Evolutionary conservation across 352 stramenopile species (phyloP), one percentile per base, ranked within the genome.

Genomic region (Pythium monospermum): DNA sequence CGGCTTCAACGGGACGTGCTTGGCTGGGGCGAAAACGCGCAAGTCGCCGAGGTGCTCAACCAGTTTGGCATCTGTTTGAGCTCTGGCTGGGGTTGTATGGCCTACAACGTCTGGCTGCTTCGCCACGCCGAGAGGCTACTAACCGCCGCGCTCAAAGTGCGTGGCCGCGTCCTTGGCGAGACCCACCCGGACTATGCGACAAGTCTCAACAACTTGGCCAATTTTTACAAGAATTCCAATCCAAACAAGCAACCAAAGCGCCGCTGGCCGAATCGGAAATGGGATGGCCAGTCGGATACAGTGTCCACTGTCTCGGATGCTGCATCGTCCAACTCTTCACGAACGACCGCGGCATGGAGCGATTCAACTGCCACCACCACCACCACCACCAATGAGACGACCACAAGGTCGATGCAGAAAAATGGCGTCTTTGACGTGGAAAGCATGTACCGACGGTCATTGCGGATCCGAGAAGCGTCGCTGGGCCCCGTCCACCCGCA

Each of bases 121-220:
- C 71, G 82, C 31, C 76, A 91, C 18, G 71, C 81, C 1, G 77
- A 91, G 50, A 60, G 59, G 11, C 44, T 89, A 21, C 43, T 91
- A n/a, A 79, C 78, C 44, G 77, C 66, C 32, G 73, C 68, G 16
- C 55, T 88, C 27, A 58, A 79, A 26, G 85, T 91, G 60, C 77
- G 81, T 18, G 70, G 68, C 47, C 76, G 78, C 4, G 81, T 91
- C 15, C 58, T 89, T 13, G 79, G 78, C 21, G 77, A 85, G 36
- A 73, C 69, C n/a, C 77, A 91, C 31, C 74, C 78, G 0, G 81
- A 91, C 45, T 91, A 85, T 46, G 81, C 81, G 7, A 89, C 81
- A 16, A 89, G 77, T 50, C 41, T 91, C 32, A 91, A 91, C 57
- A 91, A 91, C 49, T 59, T 91, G n/a, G 81, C 73, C 26, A 91